A percentile compares a stretch with the other conserved stretches of the same genome.
These are phyloP conservation scores for Elsinoe fawcettii DNA, from an alignment of 2,329 filamentous ascomycete species.

Conservation along the genomic window DNA sequence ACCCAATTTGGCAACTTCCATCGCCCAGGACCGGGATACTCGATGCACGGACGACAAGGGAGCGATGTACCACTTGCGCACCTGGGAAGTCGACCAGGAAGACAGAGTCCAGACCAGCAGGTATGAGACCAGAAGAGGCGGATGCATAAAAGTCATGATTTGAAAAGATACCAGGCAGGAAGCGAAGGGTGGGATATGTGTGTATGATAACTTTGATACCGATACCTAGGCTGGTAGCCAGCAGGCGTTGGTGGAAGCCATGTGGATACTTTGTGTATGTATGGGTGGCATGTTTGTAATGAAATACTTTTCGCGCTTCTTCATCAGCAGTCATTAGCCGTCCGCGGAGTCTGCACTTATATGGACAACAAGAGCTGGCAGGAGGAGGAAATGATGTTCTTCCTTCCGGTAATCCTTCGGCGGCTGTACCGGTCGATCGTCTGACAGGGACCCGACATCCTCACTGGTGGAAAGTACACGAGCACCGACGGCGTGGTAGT, in stretches of 20 bases:
- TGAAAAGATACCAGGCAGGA: background rate
- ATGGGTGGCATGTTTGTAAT: constrained; percentile 9
- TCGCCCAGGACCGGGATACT: background rate
- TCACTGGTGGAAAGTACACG: background rate
- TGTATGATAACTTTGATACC: background rate
- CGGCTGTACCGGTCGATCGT: background rate
- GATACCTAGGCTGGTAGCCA: background rate
- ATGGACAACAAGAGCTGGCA: too few relatives aligned
- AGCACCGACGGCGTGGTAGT: background rate
- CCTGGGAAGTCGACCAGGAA: background rate
- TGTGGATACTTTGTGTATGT: background rate
- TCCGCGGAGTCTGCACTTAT: too few relatives aligned
- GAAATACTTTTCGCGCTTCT: background rate
- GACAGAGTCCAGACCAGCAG: background rate
- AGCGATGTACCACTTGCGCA: constrained; percentile 2
- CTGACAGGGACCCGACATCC: background rate
- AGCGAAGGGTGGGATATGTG: background rate
- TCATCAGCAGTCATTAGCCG: too few relatives aligned
- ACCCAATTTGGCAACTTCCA: background rate
- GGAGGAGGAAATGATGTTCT: background rate
- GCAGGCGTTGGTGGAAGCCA: background rate
- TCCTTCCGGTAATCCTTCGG: background rate
- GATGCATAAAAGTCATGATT: background rate
- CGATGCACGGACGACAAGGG: background rate
- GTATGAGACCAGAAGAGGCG: background rate